Evolutionary conservation across 352 stramenopile species (phyloP), one percentile per base, ranked within the genome.

Genomic region (Globisporangium camurandrum): DNA sequence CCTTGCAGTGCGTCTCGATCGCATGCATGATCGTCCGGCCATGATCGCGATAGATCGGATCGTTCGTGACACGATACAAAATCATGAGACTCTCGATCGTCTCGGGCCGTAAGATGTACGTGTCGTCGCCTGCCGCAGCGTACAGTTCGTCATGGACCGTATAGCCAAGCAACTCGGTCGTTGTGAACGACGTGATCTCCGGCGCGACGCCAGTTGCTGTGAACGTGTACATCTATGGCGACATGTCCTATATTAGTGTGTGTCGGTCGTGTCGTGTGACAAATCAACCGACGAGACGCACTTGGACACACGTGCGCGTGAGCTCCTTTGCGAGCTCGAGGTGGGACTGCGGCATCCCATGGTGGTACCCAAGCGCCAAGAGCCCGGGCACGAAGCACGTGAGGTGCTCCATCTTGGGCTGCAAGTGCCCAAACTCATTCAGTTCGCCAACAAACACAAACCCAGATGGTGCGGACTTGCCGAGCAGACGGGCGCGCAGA

Each of bases 81-180:
- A 96, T 62, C 69, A 96, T 93, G 7, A 97, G 59, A 27, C 75
- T 95, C 61, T 97, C 90, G 23, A 95, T 70, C 1, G 76, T 93
- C 64, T 97, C 90, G 0, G 88, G 86, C 16, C 87, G 82, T 7
- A 97, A 61, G 22, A 75, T 58, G 44, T 95, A 87, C 45, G 66
- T 78, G 36, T 84, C 71, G 39, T 91, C 44, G 1, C 24, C 37
- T 1, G 49, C 36, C 3, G 34, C 34, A 2, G 56, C 31, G 22
- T 59, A 68, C 27, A 69, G 46, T 24, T 76, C 62, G 4, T 42
- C 28, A 9, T 42, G 17, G 1, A 42, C 23, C 24, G 42, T 44
- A 3, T 52, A 42, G 14, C 55, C 22, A 24, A 43, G 31, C 6
- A 51, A 42, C 46, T 48, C 30, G 43, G 64, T 65, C 0, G 55